Evolutionary conservation across 2,329 filamentous ascomycete genomes (phyloP).

Genomic region (Paecilomyces variotii): DNA sequence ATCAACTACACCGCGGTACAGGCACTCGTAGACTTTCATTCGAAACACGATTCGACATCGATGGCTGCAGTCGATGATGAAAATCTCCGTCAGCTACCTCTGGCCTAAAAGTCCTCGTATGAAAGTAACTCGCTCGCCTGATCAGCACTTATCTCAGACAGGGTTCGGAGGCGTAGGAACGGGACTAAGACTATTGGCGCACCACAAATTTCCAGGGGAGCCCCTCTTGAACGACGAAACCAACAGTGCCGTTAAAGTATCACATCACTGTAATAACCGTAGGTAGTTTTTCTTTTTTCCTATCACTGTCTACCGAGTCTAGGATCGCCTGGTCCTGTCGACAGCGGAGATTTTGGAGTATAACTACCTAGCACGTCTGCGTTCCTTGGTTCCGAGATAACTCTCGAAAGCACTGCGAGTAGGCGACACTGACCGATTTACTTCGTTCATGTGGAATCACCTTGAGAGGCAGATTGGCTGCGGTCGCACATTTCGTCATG

Average conservation of each 20-base stretch:
- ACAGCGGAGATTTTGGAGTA: background rate
- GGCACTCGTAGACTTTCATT: background rate
- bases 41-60: background rate
- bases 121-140: background rate
- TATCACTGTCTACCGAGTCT: background rate
- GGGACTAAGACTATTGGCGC: slow-evolving; percentile 1
- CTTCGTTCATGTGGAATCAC: background rate
- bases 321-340: background rate
- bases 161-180: background rate
- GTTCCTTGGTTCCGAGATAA: background rate
- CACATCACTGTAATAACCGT: background rate
- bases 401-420: background rate
- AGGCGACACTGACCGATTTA: background rate
- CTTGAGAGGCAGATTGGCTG: background rate
- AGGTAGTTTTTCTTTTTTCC: background rate
- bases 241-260: background rate
- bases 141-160: slow-evolving; percentile 1
- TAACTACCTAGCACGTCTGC: background rate
- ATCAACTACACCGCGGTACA: background rate
- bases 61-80: background rate
- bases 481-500: background rate
- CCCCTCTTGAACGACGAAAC: background rate
- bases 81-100: background rate
- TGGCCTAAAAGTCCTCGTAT: background rate
- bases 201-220: background rate